phyloP scores from a whole-genome alignment of 1,139 yeast genomes.

The Kurtzmaniella quercitrusa region DNA sequence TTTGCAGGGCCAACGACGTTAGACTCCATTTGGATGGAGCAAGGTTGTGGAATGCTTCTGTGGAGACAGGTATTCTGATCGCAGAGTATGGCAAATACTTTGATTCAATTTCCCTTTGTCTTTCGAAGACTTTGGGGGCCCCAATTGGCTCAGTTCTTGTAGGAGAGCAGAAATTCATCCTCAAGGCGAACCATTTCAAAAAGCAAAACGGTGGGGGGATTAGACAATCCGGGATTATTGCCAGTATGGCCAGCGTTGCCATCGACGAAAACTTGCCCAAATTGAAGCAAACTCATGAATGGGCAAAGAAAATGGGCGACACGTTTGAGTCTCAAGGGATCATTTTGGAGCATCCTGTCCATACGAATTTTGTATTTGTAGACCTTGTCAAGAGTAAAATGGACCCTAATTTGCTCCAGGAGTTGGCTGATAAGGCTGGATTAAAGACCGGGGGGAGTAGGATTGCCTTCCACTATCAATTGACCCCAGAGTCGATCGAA shows the following conservation, averaged over 20 bases:
- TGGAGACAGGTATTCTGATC: conserved; percentile 35
- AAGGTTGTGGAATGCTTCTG: conserved; percentile 44
- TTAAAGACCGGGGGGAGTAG: conserved; percentile 29
- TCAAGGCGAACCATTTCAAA: conserved; percentile 43
- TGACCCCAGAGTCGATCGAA: conserved; percentile 28
- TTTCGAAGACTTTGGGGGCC: conserved; percentile 44
- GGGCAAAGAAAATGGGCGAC: conserved; percentile 49
- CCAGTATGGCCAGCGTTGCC: conserved; percentile 40
- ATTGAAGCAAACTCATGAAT: conserved; percentile 45
- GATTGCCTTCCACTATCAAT: conserved; percentile 38
- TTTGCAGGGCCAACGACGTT: conserved; percentile 31
- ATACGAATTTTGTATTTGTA: conserved; percentile 40
- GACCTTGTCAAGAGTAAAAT: conserved; percentile 32
- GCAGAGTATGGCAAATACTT: conserved; percentile 36
- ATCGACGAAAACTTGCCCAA: conserved; percentile 35
- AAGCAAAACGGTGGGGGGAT: conserved; percentile 48
- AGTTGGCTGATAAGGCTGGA: conserved; percentile 22
- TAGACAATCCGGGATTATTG: conserved; percentile 41
- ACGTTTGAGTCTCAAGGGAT: conserved; percentile 35
- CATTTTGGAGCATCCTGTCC: conserved; percentile 33
- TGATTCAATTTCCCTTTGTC: conserved; percentile 43
- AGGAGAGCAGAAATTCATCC: conserved; percentile 26
- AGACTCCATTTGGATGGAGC: conserved; percentile 45
- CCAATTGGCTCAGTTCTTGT: conserved; percentile 45
- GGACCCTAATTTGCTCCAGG: conserved; percentile 23